Evolutionary conservation across 805 yeast species (phyloP), one percentile per base, ranked within the genome.

Genomic region (Spathaspora gorwiae): DNA sequence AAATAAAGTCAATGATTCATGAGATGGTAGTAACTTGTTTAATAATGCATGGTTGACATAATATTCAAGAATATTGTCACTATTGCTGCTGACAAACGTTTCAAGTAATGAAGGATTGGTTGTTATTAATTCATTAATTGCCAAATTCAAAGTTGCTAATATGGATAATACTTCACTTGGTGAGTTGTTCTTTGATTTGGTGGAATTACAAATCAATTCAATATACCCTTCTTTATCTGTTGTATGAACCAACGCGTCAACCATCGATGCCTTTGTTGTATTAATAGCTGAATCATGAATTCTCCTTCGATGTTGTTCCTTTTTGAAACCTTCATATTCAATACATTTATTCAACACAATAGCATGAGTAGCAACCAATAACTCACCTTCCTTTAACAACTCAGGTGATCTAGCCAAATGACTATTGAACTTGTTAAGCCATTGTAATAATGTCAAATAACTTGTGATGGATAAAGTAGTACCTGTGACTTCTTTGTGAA

Each of bases 371-470:
- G 15, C 30, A 11, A 39, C 44, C 14, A 32, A 26, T 6, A 54
- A 59, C 30, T 58, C 57, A 31, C 66, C 49, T 14, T 49, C 52
- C 13, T 59, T 54, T 37, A 69, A 64, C 15, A 53, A 33, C 1
- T 49, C 55, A 3, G 55, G 12, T 39, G 27, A 55, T 29, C 24
- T 37, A 15, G 40, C 37, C 3, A 48, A 14, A 32, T 35, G 14
- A 9, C 40, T 59, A 49, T 26, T 66, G 37, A 59, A 78, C 54
- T 40, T 59, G 58, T 73, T 70, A 39, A 71, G 62, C 90, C 90
- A 85, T 13, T 72, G 70, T 35, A 85, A 64, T 26, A 85, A 61
- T 27, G 83, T 73, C 50, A 81, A 58, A 48, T 81, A 66, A 59
- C 81, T 87, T 2, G 78, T 66, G 5, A 75, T 59, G 1, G 92